Evolutionary conservation across 2,329 filamentous ascomycete genomes (phyloP), one percentile per base, ranked within the genome.

Genomic region (Fonsecaea monophora): DNA sequence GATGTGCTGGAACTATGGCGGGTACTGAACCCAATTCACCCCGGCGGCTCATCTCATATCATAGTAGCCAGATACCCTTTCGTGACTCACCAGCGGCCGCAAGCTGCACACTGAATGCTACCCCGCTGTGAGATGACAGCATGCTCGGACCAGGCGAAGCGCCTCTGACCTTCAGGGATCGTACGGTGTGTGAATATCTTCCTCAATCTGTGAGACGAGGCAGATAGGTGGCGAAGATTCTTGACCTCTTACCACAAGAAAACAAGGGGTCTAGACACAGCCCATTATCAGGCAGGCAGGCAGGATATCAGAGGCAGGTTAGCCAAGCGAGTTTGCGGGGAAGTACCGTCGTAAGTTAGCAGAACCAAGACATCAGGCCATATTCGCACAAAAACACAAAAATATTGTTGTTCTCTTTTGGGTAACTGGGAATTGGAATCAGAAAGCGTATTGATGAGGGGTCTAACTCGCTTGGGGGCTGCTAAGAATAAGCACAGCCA

Each of bases 401-500:
- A 45, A 21, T 45, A 7, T n/a, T 7, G n/a, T 21, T 38, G 13
- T 10, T 38, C 40, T 45, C 40, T 9, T 50, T 50, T 25, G 7
- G 45, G 45, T 25, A 50, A 18, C 9, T 18, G 45, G 18, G 40
- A 25, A 50, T 12, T 25, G 45, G 45, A 50, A 50, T 50, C 18
- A 50, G 18, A 50, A 12, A 21, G 45, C 9, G 45, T 25, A 50
- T 50, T 13, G 18, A 42, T n/a, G 40, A 42, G 40, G 13, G 18
- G 4, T 25, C 18, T 25, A 10, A 25, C 18, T 25, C 57, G 25
- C 50, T 8, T 25, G 15, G 38, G 38, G 25, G 25, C 34, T 57
- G 48, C 61, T 64, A 64, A 64, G 37, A 64, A 64, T 64, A 64
- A 42, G 61, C 61, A 64, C 61, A 57, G 61, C 61, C 61, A 25